A percentile compares a stretch with the other conserved stretches of the same genome.
Conservation (phyloP, 176 grass and related monocot species). For the Triticum monococcum region DNA sequence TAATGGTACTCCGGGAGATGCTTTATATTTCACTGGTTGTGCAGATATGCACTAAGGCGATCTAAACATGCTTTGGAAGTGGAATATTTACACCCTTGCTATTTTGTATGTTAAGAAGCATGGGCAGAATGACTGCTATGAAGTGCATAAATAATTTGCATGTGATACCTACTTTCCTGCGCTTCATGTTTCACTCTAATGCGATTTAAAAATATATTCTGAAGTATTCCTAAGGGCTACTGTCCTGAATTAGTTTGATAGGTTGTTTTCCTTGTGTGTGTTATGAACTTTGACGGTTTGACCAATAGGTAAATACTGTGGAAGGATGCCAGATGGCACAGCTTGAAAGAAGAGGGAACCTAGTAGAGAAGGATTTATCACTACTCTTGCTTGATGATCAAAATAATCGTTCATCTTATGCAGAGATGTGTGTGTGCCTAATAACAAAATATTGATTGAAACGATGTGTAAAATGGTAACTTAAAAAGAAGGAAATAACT, state of each 20-base stretch:
- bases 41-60: background rate
- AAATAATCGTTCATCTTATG: background rate
- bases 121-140: background rate
- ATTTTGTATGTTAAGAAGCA: conserved; percentile 3
- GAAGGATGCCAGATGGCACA: background rate
- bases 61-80: conserved; percentile 9
- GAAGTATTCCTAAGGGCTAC: background rate
- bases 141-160: background rate
- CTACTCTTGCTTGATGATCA: background rate
- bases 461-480: background rate
- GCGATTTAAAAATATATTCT: background rate
- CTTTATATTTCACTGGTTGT: conserved; percentile 3
- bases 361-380: background rate
- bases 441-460: background rate
- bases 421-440: background rate
- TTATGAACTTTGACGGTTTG: background rate
- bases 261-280: background rate
- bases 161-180: background rate
- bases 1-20: background rate
- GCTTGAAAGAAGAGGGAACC: background rate
- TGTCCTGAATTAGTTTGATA: background rate
- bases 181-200: background rate
- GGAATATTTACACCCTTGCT: background rate
- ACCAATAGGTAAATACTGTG: background rate
- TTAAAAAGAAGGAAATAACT: background rate